Base-by-base conservation (phyloP, 495 filamentous ascomycete species). In the Margaritispora aquatica region DNA sequence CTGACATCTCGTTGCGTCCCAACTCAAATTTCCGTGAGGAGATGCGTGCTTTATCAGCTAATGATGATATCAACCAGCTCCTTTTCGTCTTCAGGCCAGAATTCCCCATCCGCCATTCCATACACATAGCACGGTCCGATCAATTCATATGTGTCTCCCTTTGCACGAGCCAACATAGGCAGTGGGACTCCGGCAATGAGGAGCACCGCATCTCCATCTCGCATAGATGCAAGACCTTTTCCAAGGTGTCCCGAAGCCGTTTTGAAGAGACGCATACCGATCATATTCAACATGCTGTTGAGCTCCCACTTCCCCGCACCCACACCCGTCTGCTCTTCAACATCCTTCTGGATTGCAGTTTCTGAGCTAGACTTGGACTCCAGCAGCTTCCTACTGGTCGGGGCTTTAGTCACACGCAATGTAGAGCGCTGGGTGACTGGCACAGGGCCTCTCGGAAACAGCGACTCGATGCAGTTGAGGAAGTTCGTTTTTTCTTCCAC, bases 21-120 rank as follows among this genome's bases (percentile, higher is more conserved):
- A n/a, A n/a, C n/a, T n/a, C n/a, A n/a, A n/a, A n/a, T n/a, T n/a
- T n/a, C n/a, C n/a, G n/a, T n/a, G n/a, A n/a, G n/a, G n/a, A n/a
- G n/a, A n/a, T n/a, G n/a, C n/a, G n/a, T n/a, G n/a, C n/a, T n/a
- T n/a, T n/a, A n/a, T 60, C 36, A 60, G 1, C 58, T 26, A 5
- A 60, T 22, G 22, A 49, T 27, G 47, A 50, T 24, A 7, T 34
- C 26, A 2, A 29, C n/a, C 23, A 60, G 9, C 3, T 54, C 58
- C 9, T 13, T 26, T 13, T 54, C 50, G 17, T 55, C 36, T 0
- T 31, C 23, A 1, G 58, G 58, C 38, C 51, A 60, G 5, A 5
- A 34, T 26, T 60, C 58, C 0, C 58, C 58, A 2, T 50, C n/a
- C 58, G 50, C 50, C 0, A 60, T 60, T 1, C 51, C 41, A 21